These are phyloP conservation scores for Rhizodiscina lignyota DNA, from an alignment of 495 filamentous ascomycete species.

Conservation along the genomic window DNA sequence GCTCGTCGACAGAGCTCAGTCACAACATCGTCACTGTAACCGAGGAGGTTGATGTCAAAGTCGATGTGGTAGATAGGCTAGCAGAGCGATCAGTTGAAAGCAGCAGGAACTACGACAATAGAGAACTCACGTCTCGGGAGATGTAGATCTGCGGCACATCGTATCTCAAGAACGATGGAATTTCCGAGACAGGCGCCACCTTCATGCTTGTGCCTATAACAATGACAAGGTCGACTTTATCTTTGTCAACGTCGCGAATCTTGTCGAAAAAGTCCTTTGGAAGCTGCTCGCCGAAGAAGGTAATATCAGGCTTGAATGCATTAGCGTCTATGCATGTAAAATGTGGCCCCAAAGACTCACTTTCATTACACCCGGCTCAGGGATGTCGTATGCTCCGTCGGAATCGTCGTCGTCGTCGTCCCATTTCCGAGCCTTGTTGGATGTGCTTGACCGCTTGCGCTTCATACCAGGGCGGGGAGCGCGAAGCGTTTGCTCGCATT, in stretches of 20 bases:
- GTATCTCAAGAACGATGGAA: conserved; percentile 61
- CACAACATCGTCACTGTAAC: conserved; percentile 85
- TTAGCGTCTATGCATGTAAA: not conserved
- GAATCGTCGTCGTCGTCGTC: conserved; percentile 56
- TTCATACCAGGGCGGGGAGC: conserved; percentile 38
- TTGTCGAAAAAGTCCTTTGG: conserved; percentile 72
- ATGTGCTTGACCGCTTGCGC: conserved; percentile 58
- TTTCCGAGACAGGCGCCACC: conserved; percentile 86
- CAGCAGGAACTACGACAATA: not conserved
- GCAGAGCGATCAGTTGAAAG: conserved; percentile 2
- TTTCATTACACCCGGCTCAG: conserved; percentile 82
- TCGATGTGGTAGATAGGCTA: conserved; percentile 72
- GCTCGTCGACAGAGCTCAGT: conserved; percentile 72
- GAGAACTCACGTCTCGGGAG: conserved; percentile 48
- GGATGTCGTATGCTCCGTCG: conserved; percentile 51
- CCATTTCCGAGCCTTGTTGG: conserved; percentile 26
- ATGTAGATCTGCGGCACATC: conserved; percentile 90
- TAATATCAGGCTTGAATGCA: conserved; percentile 60
- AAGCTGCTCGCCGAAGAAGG: conserved; percentile 87
- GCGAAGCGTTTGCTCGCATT: conserved; percentile 33
- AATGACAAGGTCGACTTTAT: conserved; percentile 75
- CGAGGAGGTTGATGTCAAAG: conserved; percentile 89
- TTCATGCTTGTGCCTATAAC: conserved; percentile 96
- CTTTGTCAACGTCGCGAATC: conserved; percentile 59
- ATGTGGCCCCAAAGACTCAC: conserved; percentile 14